Conservation (phyloP, 1,284 basidiomycete species). For the Rhodotorula mucilaginosa region DNA sequence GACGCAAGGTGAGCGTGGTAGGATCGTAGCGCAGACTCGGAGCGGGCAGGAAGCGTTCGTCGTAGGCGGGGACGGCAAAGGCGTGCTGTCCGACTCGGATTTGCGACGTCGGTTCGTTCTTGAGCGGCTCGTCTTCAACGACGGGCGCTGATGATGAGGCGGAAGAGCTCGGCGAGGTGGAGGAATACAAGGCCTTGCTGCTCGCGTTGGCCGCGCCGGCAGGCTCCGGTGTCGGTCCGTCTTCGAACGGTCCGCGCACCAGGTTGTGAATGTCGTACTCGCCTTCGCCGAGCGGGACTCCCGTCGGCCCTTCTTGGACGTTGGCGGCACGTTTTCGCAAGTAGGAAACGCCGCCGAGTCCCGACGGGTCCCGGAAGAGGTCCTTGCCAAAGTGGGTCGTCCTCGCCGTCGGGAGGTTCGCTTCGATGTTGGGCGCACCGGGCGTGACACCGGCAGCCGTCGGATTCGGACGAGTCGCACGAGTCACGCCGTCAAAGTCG, state of each 20-base stretch:
- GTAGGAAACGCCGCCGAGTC: constrained; percentile 28
- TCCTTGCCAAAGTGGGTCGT: constrained; percentile 41
- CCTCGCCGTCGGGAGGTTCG: constrained; percentile 25
- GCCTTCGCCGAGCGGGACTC: constrained; percentile 15
- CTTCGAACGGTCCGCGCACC: constrained; percentile 29
- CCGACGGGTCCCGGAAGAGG: constrained; percentile 38
- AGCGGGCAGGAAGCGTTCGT: constrained; percentile 35
- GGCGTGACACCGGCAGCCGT: constrained; percentile 21
- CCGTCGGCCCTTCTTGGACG: constrained; percentile 29
- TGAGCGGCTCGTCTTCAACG: neutral
- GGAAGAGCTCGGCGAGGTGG: neutral
- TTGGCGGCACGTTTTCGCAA: constrained; percentile 19
- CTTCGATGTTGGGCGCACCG: constrained; percentile 30
- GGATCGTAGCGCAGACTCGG: constrained; percentile 44
- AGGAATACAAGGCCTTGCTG: neutral
- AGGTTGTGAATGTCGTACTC: constrained; percentile 34
- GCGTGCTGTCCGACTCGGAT: constrained; percentile 36
- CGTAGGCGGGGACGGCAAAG: constrained; percentile 33
- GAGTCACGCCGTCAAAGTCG: neutral
- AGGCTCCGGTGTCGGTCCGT: constrained; percentile 4
- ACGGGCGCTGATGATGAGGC: neutral
- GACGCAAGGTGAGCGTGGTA: constrained; percentile 26
- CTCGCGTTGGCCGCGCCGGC: neutral
- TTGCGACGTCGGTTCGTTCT: constrained; percentile 37
- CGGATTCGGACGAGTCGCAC: neutral